Conservation (phyloP, 2,329 filamentous ascomycete genomes). For the Piedraia hortae region DNA sequence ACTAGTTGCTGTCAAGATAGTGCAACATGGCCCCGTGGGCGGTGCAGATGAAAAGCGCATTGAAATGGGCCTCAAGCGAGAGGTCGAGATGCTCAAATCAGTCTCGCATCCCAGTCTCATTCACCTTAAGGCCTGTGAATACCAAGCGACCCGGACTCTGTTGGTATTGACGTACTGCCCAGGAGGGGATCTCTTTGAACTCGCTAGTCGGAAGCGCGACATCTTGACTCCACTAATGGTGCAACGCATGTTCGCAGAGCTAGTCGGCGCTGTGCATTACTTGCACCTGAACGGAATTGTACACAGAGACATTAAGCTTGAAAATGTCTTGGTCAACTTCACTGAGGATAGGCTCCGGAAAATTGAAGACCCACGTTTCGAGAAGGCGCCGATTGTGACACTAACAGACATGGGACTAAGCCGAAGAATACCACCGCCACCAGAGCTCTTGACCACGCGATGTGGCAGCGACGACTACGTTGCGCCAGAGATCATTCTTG, state of each 20-base stretch:
- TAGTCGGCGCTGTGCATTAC: constrained; percentile 64
- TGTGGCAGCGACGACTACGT: constrained; percentile 96
- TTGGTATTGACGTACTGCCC: constrained; percentile 78
- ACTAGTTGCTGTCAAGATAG: constrained; percentile 81
- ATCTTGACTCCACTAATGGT: constrained; percentile 42
- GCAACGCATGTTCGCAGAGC: constrained; percentile 65
- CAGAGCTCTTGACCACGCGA: constrained; percentile 63
- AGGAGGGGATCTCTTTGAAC: constrained; percentile 81
- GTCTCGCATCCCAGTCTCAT: constrained; percentile 77
- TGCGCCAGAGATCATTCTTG: constrained; percentile 85
- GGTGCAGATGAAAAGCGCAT: constrained; percentile 81
- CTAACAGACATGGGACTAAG: constrained; percentile 81
- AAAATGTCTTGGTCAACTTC: constrained; percentile 86
- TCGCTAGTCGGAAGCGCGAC: constrained; percentile 46
- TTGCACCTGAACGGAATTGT: constrained; percentile 68
- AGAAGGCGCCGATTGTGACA: constrained; percentile 62
- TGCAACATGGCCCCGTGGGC: constrained; percentile 79
- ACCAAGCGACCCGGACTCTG: constrained; percentile 55
- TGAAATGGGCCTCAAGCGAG: constrained; percentile 77
- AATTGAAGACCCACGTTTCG: constrained; percentile 38
- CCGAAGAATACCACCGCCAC: constrained; percentile 43
- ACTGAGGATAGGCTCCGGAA: constrained; percentile 33
- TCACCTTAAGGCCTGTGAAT: constrained; percentile 73
- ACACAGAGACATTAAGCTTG: constrained; percentile 90
- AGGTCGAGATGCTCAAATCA: constrained; percentile 75